These are phyloP conservation scores for Pestalotiopsis sp. DNA, from an alignment of 2,329 filamentous ascomycete species.

Conservation along the genomic window DNA sequence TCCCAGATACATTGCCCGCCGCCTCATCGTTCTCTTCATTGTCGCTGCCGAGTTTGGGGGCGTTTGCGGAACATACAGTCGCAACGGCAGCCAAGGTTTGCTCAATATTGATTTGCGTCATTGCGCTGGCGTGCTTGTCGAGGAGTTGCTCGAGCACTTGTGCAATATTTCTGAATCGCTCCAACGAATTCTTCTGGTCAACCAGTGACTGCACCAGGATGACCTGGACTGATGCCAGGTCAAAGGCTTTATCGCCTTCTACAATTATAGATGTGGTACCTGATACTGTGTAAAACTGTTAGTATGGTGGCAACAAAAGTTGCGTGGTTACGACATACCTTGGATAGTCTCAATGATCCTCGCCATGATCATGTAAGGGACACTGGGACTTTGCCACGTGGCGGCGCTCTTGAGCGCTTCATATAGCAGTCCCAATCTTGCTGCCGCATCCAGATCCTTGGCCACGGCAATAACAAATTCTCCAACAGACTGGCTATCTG, in stretches of 20 bases:
- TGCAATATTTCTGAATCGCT: slow-evolving; percentile 30
- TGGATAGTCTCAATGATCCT: slow-evolving; percentile 16
- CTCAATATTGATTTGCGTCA: slow-evolving; percentile 63
- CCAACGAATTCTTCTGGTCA: slow-evolving; percentile 26
- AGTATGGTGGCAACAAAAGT: not conserved
- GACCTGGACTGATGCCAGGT: slow-evolving; percentile 28
- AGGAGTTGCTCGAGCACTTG: slow-evolving; percentile 43
- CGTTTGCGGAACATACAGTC: slow-evolving; percentile 32
- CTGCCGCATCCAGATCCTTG: slow-evolving; percentile 20
- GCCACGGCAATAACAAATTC: slow-evolving; percentile 30
- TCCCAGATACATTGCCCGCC: slow-evolving; percentile 25
- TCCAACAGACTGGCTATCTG: slow-evolving; percentile 25
- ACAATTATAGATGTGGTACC: not conserved
- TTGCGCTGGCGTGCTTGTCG: slow-evolving; percentile 50
- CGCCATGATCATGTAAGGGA: slow-evolving; percentile 16
- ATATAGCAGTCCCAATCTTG: slow-evolving; percentile 23
- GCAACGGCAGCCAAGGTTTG: slow-evolving; percentile 49
- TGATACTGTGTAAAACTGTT: not conserved
- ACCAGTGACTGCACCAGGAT: slow-evolving; percentile 19
- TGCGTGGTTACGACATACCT: not conserved
- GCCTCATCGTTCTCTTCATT: slow-evolving; percentile 17
- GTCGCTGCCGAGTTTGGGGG: slow-evolving; percentile 25
- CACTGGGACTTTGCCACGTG: slow-evolving; percentile 23
- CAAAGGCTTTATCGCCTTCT: slow-evolving; percentile 19
- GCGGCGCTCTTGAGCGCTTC: slow-evolving; percentile 22